Base-by-base conservation (phyloP, 2,329 filamentous ascomycete genomes). In the Fusarium xyrophilum region DNA sequence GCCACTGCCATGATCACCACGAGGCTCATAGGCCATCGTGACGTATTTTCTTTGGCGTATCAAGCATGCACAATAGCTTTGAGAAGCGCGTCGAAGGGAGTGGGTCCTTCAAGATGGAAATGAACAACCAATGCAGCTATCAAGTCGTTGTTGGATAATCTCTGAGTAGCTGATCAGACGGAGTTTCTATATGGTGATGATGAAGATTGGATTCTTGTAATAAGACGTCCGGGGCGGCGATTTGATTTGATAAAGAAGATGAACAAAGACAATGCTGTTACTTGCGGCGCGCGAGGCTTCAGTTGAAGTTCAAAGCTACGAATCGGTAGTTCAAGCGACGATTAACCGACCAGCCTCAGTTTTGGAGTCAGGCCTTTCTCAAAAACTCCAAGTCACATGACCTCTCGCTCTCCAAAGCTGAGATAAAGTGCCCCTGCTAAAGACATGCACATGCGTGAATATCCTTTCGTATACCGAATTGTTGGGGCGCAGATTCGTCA, bases 11-110 rank as follows among this genome's bases (percentile, higher is more conserved):
- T 82, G 79, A 70, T 85, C 84, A 74, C 83, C 69, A 67, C 84
- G 82, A 76, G 83, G 81, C 80, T 86, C 84, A 75, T 85, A 86
- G 73, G 84, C 82, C 84, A 86, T 86, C 58, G 69, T 71, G 68
- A 71, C 67, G 72, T 63, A 71, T 65, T 56, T 52, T 65, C 47
- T 70, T 64, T 63, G 46, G 62, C 44, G 46, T 35, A 58, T 60
- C 65, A 68, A 63, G 60, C 75, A 76, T 76, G 40, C 73, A 69
- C 65, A 43, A 55, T 61, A 60, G 60, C 43, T 53, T 33, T 59
- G 57, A 62, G 56, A 60, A 58, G 51, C 69, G 71, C 71, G 71
- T 73, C 63, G 58, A 51, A 60, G 53, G 35, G 56, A 36, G 60
- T 66, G 61, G 56, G 59, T 65, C 67, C 56, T 36, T 43, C 40